phyloP scores from a whole-genome alignment of 1,284 basidiomycete species.

The Quambalaria eucalypti region DNA sequence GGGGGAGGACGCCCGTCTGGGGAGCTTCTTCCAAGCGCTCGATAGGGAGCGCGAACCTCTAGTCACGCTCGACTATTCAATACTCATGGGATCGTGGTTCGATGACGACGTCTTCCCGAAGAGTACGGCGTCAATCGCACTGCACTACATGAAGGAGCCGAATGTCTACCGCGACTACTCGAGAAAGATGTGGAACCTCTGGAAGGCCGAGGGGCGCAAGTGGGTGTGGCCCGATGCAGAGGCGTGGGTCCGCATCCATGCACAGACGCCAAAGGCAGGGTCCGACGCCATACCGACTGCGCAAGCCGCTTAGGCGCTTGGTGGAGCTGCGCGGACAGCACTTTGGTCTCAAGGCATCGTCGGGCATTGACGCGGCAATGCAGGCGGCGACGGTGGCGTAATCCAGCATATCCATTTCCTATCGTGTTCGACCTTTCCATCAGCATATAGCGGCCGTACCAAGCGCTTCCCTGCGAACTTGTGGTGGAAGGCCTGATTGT shows the following conservation, averaged over 20 bases:
- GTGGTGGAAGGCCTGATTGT: no score
- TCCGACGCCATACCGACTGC: no score
- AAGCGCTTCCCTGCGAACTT: no score
- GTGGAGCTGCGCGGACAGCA: no score
- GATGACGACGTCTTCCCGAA: not conserved
- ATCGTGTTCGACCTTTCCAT: no score
- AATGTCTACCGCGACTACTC: conserved; percentile 1
- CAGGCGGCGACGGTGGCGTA: no score
- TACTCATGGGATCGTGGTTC: not conserved
- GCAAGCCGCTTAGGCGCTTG: no score
- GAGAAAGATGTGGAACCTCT: not conserved
- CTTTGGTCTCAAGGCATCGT: no score
- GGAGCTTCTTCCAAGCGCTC: not conserved
- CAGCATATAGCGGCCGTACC: no score
- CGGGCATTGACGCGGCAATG: no score
- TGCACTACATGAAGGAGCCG: not conserved
- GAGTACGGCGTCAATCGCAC: not conserved
- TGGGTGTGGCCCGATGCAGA: not conserved
- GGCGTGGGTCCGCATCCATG: not conserved
- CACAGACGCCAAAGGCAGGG: not conserved
- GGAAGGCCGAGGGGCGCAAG: not conserved
- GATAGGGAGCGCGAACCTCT: not conserved
- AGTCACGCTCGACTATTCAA: not conserved
- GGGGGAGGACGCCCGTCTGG: not conserved
- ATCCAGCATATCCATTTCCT: no score